Evolutionary conservation across 345 rosid genomes (phyloP).

Genomic region (Crucihimalaya himalaica): DNA sequence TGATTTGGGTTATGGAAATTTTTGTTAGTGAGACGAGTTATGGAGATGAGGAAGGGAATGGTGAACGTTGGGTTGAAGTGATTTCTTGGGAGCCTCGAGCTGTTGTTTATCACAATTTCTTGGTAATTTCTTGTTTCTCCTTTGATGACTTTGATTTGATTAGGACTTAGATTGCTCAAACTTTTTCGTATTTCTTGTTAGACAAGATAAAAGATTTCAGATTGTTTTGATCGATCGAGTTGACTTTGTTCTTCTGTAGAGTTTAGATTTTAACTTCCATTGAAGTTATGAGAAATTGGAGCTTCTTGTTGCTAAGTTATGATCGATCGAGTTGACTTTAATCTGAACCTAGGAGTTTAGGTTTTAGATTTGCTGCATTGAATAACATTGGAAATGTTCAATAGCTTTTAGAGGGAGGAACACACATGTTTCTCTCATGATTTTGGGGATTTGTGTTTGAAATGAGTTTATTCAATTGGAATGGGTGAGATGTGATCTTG

Average conservation of each 20-base stretch:
- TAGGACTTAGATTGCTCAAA: background rate
- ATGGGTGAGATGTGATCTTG: conserved; percentile 16
- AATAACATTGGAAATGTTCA: background rate
- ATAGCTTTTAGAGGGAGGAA: background rate
- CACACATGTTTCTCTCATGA: background rate
- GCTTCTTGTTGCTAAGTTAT: background rate
- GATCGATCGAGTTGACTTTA: conserved; percentile 7
- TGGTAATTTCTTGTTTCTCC: conserved; percentile 48
- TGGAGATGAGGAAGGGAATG: conserved; percentile 49
- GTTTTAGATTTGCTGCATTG: background rate
- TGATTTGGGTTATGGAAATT: conserved; percentile 1
- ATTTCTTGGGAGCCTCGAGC: conserved; percentile 99
- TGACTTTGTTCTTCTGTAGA: background rate
- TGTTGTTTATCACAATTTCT: conserved; percentile 79
- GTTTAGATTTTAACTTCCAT: background rate
- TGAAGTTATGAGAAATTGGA: background rate
- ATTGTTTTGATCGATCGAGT: background rate
- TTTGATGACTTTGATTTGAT: background rate
- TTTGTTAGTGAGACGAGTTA: conserved; percentile 27
- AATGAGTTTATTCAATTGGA: background rate
- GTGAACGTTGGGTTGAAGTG: conserved; percentile 84
- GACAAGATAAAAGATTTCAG: background rate
- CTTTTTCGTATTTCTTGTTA: conserved; percentile 16
- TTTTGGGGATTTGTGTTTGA: background rate
- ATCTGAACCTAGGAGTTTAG: background rate